phyloP scores from a whole-genome alignment of 129 eudicot species.

The Pseudognaphalium luteoalbum region DNA sequence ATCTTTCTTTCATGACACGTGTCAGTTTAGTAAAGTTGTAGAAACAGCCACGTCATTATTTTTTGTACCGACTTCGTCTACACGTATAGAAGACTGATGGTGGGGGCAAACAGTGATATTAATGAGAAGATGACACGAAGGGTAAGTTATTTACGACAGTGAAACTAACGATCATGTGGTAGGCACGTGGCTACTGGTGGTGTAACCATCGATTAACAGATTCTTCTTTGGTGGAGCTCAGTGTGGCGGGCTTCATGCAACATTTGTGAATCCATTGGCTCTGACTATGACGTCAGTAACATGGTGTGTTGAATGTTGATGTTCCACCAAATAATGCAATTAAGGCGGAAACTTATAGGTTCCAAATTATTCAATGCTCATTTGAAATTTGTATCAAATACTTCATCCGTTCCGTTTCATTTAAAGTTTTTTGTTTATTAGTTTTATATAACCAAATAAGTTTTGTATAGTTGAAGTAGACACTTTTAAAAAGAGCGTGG shows the following conservation, averaged over 20 bases:
- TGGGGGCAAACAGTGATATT: constrained; percentile 13
- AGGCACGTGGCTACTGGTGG: constrained; percentile 21
- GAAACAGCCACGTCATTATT: background rate
- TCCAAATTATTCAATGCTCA: background rate
- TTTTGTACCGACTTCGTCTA: background rate
- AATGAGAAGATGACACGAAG: constrained; percentile 22
- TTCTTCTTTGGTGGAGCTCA: constrained; percentile 21
- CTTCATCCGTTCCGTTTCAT: too few relatives aligned
- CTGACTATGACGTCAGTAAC: constrained; percentile 15
- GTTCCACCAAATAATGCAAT: background rate
- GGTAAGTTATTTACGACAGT: background rate
- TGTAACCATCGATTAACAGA: background rate
- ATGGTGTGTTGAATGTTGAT: constrained; percentile 5
- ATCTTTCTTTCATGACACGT: background rate
- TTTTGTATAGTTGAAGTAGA: too few relatives aligned
- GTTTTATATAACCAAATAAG: too few relatives aligned
- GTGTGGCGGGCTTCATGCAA: constrained; percentile 26
- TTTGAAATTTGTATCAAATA: background rate
- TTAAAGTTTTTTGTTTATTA: too few relatives aligned
- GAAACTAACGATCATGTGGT: constrained; percentile 28
- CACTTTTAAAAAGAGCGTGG: too few relatives aligned
- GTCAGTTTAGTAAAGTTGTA: background rate
- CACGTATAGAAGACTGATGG: constrained; percentile 22
- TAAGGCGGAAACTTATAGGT: background rate
- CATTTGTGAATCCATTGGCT: background rate